Evolutionary conservation across 1,284 basidiomycete species (phyloP).

Genomic region (Pulveroboletus sp.): DNA sequence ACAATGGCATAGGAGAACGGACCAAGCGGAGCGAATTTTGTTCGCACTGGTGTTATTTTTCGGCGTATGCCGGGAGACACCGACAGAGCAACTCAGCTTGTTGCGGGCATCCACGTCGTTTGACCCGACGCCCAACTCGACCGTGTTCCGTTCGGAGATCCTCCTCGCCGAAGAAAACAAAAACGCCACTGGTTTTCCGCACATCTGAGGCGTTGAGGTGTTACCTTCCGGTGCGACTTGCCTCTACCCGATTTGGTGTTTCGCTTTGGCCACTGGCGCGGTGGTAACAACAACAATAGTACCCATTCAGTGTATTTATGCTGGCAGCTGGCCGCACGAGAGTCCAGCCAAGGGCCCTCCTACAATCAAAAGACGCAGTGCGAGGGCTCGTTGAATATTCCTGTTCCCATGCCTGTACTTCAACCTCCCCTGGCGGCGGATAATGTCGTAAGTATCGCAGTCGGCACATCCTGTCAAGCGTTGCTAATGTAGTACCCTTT

Average conservation of each 20-base stretch:
- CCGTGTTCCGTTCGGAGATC: conserved; percentile 1
- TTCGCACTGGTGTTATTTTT: no score
- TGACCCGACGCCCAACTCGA: conserved; percentile 11
- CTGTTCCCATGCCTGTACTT: conserved; percentile 11
- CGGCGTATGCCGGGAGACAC: conserved; percentile 27
- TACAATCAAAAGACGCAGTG: conserved; percentile 28
- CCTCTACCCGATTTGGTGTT: conserved; percentile 26
- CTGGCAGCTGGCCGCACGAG: conserved; percentile 18
- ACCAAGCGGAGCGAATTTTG: no score
- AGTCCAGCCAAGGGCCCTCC: conserved; percentile 23
- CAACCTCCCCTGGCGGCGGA: conserved; percentile 13
- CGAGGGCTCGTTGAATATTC: conserved; percentile 18
- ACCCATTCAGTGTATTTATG: background rate
- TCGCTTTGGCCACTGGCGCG: conserved; percentile 1
- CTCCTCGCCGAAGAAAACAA: background rate
- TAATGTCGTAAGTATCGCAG: conserved; percentile 28
- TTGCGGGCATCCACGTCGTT: background rate
- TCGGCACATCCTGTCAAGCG: background rate
- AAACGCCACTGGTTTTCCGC: background rate
- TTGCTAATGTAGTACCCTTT: background rate
- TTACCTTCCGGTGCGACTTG: background rate
- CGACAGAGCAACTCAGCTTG: conserved; percentile 25
- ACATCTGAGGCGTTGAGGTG: background rate
- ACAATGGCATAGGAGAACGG: no score
- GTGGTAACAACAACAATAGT: conserved; percentile 23